Conservation (phyloP, 805 yeast species). For the Sugiyamaella marilandica region DNA sequence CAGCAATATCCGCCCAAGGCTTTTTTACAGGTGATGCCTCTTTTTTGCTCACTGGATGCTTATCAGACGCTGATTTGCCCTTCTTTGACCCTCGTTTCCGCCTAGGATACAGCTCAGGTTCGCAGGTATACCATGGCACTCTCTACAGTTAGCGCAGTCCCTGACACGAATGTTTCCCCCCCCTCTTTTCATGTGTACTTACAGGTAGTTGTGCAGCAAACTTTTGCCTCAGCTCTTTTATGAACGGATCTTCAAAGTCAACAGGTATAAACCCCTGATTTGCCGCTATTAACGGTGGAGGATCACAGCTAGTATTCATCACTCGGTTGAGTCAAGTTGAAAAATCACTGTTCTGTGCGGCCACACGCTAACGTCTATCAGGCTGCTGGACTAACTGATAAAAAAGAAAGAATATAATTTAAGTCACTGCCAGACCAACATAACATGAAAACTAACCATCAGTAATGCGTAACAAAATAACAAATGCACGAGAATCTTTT, state of each 20-base stretch:
- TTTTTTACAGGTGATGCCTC: background rate
- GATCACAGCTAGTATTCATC: background rate
- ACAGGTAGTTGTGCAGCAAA: constrained; percentile 3
- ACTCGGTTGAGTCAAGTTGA: background rate
- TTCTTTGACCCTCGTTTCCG: constrained; percentile 4
- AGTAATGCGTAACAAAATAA: too few relatives aligned
- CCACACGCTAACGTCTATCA: background rate
- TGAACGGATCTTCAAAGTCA: constrained; percentile 14
- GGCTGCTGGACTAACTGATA: too few relatives aligned
- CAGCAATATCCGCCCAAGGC: constrained; percentile 8
- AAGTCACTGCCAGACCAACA: too few relatives aligned
- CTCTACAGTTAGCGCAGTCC: background rate
- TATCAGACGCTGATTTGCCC: background rate
- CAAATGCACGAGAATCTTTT: too few relatives aligned
- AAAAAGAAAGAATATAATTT: too few relatives aligned
- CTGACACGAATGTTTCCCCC: too few relatives aligned
- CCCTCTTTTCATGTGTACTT: background rate
- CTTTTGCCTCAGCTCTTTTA: constrained; percentile 10
- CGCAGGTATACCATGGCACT: constrained; percentile 16
- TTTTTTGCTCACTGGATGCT: background rate
- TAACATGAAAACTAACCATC: too few relatives aligned
- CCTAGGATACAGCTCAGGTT: constrained; percentile 10
- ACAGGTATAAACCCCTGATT: constrained; percentile 12
- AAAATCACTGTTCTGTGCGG: background rate
- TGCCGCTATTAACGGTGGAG: background rate